Conservation (phyloP, 257 asterid species). For the Agastache rugosa region DNA sequence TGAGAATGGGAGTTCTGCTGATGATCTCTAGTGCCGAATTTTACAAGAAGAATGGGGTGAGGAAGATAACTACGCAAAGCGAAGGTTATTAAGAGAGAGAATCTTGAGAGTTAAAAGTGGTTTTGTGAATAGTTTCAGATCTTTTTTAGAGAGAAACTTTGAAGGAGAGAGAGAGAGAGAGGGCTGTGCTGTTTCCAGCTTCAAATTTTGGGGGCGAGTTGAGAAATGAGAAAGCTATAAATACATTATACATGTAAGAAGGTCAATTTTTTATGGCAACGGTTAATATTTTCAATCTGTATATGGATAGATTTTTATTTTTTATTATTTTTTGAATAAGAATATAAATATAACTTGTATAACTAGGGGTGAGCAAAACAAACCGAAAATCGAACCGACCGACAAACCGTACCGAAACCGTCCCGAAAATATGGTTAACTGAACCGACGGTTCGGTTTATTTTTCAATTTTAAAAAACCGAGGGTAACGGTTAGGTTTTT, state of each 20-base stretch:
- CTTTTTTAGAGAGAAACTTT: slow-evolving; percentile 32
- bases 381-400: too few relatives aligned
- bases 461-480: too few relatives aligned
- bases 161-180: slow-evolving; percentile 11
- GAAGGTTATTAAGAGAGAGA: slow-evolving; percentile 33
- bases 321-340: too few relatives aligned
- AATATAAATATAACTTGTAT: too few relatives aligned
- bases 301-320: not conserved
- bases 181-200: slow-evolving; percentile 33
- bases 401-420: too few relatives aligned
- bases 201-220: slow-evolving; percentile 24
- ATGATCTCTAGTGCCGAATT: slow-evolving; percentile 42
- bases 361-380: too few relatives aligned
- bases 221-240: not conserved
- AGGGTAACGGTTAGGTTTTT: too few relatives aligned
- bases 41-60: slow-evolving; percentile 34
- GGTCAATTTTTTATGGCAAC: not conserved
- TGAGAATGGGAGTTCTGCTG: slow-evolving; percentile 32
- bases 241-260: not conserved
- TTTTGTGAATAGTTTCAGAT: slow-evolving; percentile 33
- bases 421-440: too few relatives aligned
- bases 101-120: slow-evolving; percentile 16
- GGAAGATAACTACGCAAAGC: slow-evolving; percentile 33
- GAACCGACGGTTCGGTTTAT: too few relatives aligned
- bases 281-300: not conserved